Evolutionary conservation across 352 stramenopile species (phyloP), one percentile per base, ranked within the genome.

Genomic region (Thraustochytrium striatum): DNA sequence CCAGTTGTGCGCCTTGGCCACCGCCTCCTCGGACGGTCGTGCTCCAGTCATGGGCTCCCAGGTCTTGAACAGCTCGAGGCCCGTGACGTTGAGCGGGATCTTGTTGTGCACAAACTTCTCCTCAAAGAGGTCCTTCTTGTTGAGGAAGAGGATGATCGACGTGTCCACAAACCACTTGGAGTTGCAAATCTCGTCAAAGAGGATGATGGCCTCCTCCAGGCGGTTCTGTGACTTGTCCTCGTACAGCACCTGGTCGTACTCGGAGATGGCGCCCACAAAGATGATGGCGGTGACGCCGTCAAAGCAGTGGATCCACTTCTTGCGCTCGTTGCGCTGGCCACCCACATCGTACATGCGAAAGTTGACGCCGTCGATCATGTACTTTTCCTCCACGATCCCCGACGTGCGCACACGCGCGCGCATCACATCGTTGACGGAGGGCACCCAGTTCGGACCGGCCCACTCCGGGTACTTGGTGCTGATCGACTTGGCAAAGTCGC

Each of bases 221-320:
- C 87, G 82, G 55, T 91, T 91, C 55, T 82, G 81, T 11, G 72
- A 83, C 39, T 84, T 79, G 75, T 91, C 87, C 82, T 91, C 87
- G 75, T 88, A 91, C 30, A 91, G 82, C 43, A 85, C 79, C 84
- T 91, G 87, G 55, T 83, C 73, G 33, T 83, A 83, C 68, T 83
- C 79, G 16, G 50, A 72, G 32, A 82, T 79, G 35, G 79, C 72
- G 32, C 55, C 79, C 28, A 83, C 61, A 41, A 82, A 83, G 53
- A 83, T 62, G 36, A 83, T 72, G 33, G 86, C 86, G 2, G 85
- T 89, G 1, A 89, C 84, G 57, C 87, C 83, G 44, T 90, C 87
- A 57, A 91, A 91, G 79, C 85, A 91, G 81, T 91, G 87, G 59
- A 91, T 91, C 87, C 87, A 91, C 78, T 91, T 91, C 70, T 89